Evolutionary conservation across 306 rosid genomes (phyloP), one percentile per base, ranked within the genome.

Genomic region (Trifolium fragiferum): DNA sequence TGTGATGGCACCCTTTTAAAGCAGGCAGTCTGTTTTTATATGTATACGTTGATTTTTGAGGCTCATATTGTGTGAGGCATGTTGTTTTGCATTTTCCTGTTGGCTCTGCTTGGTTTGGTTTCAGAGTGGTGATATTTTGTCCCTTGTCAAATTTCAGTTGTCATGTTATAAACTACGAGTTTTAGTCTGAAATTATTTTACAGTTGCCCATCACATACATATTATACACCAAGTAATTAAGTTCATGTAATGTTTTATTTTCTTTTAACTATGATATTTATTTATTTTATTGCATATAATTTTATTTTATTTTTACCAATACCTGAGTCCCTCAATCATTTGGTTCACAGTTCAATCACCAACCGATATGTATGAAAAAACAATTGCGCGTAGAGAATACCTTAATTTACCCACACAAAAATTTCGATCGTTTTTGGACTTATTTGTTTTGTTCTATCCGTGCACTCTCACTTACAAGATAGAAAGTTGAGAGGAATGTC

Each of bases 111-210:
- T 55, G n/a, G 33, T 23, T 57, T 76, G 53, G 30, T 63, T 59
- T 49, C 54, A 38, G 59, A 41, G 19, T 54, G 20, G n/a, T 73
- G 76, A 33, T 70, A 8, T 73, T 37, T 37, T 37, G 51, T 75
- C 71, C 60, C 35, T 5, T 70, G 51, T 47, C 71, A 32, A 23
- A 49, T 67, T 83, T 76, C 46, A 16, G 21, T 72, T 76, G 32
- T 60, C 61, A 46, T 72, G 9, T 20, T 63, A 2, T 33, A 49
- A 70, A n/a, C 46, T 18, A 15, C 1, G 51, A 74, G 35, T 68
- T 74, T 13, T 32, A 18, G 50, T 62, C 23, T 10, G 20, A 32
- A 51, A 18, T 33, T 33, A 70, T 33, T 51, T 18, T 1, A 18
- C 63, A 50, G 19, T 12, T 16, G 14, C 51, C 7, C 49, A 8